Evolutionary conservation across 768 basidiomycete species (phyloP), one percentile per base, ranked within the genome.

Genomic region (Termitomyces eurrhizus): DNA sequence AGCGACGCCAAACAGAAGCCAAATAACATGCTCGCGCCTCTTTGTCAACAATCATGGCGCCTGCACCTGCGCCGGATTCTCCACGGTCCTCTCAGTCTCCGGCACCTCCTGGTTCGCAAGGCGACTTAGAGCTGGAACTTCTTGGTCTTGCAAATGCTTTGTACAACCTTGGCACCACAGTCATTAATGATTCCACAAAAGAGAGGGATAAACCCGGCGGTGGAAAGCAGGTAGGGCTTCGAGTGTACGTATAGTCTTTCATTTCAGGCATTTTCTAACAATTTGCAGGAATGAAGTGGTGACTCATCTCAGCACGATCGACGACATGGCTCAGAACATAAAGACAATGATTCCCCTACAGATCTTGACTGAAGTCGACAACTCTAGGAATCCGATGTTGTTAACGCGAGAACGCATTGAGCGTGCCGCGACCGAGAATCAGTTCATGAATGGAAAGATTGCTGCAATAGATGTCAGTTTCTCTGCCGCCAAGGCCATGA

Each of bases 361-460:
- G 70, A 82, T 92, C 32, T 75, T 90, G 35, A 79, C 81, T 29
- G 92, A 93, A 64, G 88, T 93, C 60, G 92, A 94, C 77, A 87
- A 85, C 64, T 78, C 86, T 3, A 82, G 85, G 49, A 93, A 93
- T 69, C 92, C 92, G 4, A 87, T 90, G 86, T 85, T 87, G 68
- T 77, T 92, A 55, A 92, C 92, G 18, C 83, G 85, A 64, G 91
- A 93, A 60, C 80, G 89, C 54, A 72, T 94, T 14, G 92, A 94
- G 74, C 81, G 91, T 56, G 85, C 90, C 0, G 90, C 92, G 35
- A 89, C 90, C 2, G 93, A 94, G 75, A 94, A 94, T 69, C 92
- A 93, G 68, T 93, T 92, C 64, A 91, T 92, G 88, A 92, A 93
- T 67, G 92, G 90, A 33, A 93, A 93, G 69, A 90, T 94, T 42